phyloP scores from a whole-genome alignment of 73 alveolate species.

The Tetrahymena thermophila region DNA sequence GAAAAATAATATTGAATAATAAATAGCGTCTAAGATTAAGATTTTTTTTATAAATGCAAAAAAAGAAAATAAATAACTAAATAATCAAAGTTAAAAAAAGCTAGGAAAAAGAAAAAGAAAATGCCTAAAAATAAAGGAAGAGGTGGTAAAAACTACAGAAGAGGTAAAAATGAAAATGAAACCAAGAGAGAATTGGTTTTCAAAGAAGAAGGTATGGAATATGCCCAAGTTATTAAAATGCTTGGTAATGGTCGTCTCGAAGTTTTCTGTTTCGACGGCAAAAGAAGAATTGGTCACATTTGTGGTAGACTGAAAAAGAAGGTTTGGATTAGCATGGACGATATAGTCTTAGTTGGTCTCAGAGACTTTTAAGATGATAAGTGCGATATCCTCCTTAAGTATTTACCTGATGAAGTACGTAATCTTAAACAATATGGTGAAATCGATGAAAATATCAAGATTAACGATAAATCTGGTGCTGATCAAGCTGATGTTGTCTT shows the following conservation, averaged over 20 bases:
- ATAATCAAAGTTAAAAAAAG: background rate
- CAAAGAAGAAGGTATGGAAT: conserved; percentile 97
- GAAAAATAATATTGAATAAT: background rate
- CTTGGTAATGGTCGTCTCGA: conserved; percentile 95
- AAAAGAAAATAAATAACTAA: background rate
- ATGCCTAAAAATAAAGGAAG: conserved; percentile 92
- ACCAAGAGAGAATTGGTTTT: conserved; percentile 76
- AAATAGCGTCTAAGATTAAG: background rate
- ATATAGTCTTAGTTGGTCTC: conserved; percentile 84
- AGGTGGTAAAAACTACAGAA: conserved; percentile 98
- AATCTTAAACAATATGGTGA: conserved; percentile 85
- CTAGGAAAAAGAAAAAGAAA: background rate
- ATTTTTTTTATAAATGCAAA: background rate
- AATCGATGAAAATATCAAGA: conserved; percentile 72
- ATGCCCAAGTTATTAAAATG: conserved; percentile 79
- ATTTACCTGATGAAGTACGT: conserved; percentile 89
- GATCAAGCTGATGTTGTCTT: background rate
- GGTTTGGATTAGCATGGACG: conserved; percentile 96
- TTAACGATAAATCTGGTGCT: background rate
- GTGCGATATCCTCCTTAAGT: conserved; percentile 92
- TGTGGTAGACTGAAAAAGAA: conserved; percentile 92
- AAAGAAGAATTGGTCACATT: conserved; percentile 88
- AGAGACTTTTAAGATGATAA: conserved; percentile 95
- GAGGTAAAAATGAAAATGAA: conserved; percentile 86
- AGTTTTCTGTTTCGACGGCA: conserved; percentile 82